Evolutionary conservation across 2,329 filamentous ascomycete species (phyloP), one percentile per base, ranked within the genome.

Genomic region (Curvularia lunata): DNA sequence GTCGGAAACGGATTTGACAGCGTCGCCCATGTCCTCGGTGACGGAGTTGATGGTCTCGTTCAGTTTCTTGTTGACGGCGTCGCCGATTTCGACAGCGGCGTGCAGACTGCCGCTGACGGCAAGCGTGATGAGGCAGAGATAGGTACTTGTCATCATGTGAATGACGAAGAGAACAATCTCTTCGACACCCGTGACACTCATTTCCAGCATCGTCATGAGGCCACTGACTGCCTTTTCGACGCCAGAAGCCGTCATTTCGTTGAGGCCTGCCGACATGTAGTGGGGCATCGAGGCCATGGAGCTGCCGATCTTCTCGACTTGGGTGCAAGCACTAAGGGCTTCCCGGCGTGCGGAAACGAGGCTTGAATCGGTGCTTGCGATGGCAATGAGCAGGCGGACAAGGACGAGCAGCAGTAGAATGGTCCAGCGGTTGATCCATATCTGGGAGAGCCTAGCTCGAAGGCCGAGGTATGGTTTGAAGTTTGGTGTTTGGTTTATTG

Each of bases 371-470:
- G 97, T 85, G 67, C 85, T 85, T 54, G 84, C 83, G 54, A 94
- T 85, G 37, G 93, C 87, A 58, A 98, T 82, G 51, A 99, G 80
- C 59, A 94, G 85, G 56, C 93, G 87, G 62, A 90, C 86, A 51
- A 99, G 87, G 54, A 98, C 88, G 52, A 99, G 87, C 58, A 97
- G 77, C 47, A 98, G 83, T 47, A 99, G 84, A 59, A 98, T 83
- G 38, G 95, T 98, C 95, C 95, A 99, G 78, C 91, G 87, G 82
- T 99, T 98, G 81, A 99, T 88, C 92, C 94, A 97, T 77, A 96
- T 85, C 82, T 99, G 95, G 51, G 95, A 98, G 70, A 98, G 85
- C 71, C 93, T 89, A 69, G 94, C 89, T 72, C 88, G 87, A 73
- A 97, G 87, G 69, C 93, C 92, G 63, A 99, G 90, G 77, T 98